Evolutionary conservation across 441 rosid genomes (phyloP).

Genomic region (Viola pubescens): DNA sequence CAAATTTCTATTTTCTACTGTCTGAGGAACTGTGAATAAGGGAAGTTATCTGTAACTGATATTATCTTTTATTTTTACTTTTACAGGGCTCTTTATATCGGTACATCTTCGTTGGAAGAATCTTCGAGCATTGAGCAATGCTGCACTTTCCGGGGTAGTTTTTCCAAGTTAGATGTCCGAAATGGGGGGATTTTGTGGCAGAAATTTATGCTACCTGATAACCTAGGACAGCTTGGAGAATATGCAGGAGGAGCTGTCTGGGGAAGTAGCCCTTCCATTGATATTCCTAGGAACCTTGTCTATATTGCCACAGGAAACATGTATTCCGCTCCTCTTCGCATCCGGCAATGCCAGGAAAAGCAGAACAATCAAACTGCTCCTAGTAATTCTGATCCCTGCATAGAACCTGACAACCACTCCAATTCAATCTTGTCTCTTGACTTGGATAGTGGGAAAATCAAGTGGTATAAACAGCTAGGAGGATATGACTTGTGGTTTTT

Average conservation of each 20-base stretch:
- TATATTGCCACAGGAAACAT: slow-evolving; percentile 40
- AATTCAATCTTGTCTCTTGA: slow-evolving; percentile 29
- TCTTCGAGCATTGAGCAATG: slow-evolving; percentile 19
- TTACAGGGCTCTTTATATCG: slow-evolving; percentile 26
- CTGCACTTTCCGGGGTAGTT: slow-evolving; percentile 36
- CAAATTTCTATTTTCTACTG: too few species aligned
- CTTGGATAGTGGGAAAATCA: slow-evolving; percentile 25
- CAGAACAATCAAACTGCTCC: slow-evolving; percentile 33
- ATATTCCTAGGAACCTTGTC: slow-evolving; percentile 24
- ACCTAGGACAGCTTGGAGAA: slow-evolving; percentile 22
- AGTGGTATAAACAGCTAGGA: slow-evolving; percentile 34
- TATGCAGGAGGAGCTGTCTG: slow-evolving; percentile 35
- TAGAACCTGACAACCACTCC: slow-evolving; percentile 27
- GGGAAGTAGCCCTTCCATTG: slow-evolving; percentile 42
- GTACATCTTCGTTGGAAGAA: slow-evolving; percentile 41
- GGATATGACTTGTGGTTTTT: slow-evolving; percentile 33
- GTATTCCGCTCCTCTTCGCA: slow-evolving; percentile 30
- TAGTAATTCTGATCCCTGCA: slow-evolving; percentile 26
- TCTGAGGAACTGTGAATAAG: too few species aligned
- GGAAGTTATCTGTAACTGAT: too few species aligned
- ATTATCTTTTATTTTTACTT: background rate
- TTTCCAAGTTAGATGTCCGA: slow-evolving; percentile 20
- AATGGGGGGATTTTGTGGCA: slow-evolving; percentile 26
- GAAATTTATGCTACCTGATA: slow-evolving; percentile 32
- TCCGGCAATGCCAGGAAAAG: slow-evolving; percentile 28